phyloP scores from a whole-genome alignment of 495 filamentous ascomycete species.

The Aspergillus ellipticus region DNA sequence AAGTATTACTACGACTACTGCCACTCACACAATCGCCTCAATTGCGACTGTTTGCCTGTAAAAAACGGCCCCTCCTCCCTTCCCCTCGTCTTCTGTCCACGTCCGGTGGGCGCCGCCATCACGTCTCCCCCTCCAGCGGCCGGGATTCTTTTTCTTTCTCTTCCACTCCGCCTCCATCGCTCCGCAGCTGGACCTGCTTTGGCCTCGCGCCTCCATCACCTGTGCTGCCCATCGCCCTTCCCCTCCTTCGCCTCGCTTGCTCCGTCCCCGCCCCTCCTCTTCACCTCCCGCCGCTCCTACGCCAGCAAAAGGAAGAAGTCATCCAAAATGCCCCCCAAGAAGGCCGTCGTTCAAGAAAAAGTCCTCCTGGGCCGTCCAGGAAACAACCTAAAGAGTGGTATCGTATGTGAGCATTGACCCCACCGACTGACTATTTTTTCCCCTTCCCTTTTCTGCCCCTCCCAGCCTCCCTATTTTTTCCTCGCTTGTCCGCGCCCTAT shows the following conservation, averaged over 20 bases:
- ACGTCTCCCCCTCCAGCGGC: slow-evolving; percentile 33
- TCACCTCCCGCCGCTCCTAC: slow-evolving; percentile 37
- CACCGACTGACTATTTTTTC: slow-evolving; percentile 29
- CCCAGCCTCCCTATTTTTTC: slow-evolving; percentile 24
- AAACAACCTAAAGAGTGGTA: slow-evolving; percentile 98
- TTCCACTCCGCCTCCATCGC: slow-evolving; percentile 33
- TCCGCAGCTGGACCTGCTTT: slow-evolving; percentile 53
- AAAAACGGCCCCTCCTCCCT: slow-evolving; percentile 8
- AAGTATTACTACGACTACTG: background rate
- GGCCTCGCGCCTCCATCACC: slow-evolving; percentile 19
- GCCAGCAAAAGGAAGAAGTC: slow-evolving; percentile 44
- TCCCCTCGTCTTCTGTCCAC: slow-evolving; percentile 20
- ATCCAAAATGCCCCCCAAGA: slow-evolving; percentile 52
- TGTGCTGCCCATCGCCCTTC: slow-evolving; percentile 21
- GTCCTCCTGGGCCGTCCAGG: slow-evolving; percentile 82
- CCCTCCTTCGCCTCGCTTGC: slow-evolving; percentile 26
- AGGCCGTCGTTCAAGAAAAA: slow-evolving; percentile 53
- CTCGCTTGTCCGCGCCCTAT: slow-evolving; percentile 15
- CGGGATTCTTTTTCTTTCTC: slow-evolving; percentile 34
- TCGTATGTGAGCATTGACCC: slow-evolving; percentile 71
- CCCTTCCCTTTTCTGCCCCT: slow-evolving; percentile 28
- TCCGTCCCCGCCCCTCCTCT: slow-evolving; percentile 13
- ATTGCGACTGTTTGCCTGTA: background rate
- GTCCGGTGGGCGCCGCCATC: slow-evolving; percentile 35
- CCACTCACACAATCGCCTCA: background rate